Percentiles rank a stretch among this genome's conserved stretches.
Evolutionary conservation across 345 rosid species (phyloP).

Genomic region (Eutrema japonicum): DNA sequence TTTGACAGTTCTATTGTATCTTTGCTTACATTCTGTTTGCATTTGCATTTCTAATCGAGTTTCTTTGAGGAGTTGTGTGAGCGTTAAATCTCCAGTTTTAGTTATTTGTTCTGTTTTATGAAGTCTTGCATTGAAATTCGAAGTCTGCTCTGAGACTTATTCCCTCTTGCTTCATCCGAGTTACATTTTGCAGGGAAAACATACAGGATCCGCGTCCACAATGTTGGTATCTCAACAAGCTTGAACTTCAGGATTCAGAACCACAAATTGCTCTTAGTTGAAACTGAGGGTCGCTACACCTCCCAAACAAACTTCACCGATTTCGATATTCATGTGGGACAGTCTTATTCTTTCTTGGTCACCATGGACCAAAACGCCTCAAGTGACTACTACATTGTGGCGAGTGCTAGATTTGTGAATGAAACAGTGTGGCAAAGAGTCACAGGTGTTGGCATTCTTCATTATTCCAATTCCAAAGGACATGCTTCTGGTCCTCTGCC

Average conservation of each 20-base stretch:
- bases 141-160: background rate
- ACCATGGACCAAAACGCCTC: slow-evolving; percentile 95
- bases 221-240: slow-evolving; percentile 89
- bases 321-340: slow-evolving; percentile 91
- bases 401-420: slow-evolving; percentile 93
- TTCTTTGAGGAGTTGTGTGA: background rate
- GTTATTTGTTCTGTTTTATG: background rate
- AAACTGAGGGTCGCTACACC: slow-evolving; percentile 86
- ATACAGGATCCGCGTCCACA: slow-evolving; percentile 81
- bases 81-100: slow-evolving; percentile 1
- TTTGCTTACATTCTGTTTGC: slow-evolving; percentile 9
- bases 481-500: slow-evolving; percentile 85
- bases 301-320: slow-evolving; percentile 70
- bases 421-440: slow-evolving; percentile 90
- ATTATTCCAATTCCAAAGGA: slow-evolving; percentile 90
- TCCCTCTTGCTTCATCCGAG: background rate
- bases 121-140: background rate
- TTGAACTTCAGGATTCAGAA: slow-evolving; percentile 95
- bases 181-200: slow-evolving; percentile 74
- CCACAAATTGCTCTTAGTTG: slow-evolving; percentile 80
- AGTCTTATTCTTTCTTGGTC: slow-evolving; percentile 87
- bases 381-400: slow-evolving; percentile 89
- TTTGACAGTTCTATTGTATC: background rate
- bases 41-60: background rate
- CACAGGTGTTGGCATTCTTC: slow-evolving; percentile 92